Evolutionary conservation across 805 yeast genomes (phyloP), one percentile per base, ranked within the genome.

Genomic region (Ogataea populi-albae): DNA sequence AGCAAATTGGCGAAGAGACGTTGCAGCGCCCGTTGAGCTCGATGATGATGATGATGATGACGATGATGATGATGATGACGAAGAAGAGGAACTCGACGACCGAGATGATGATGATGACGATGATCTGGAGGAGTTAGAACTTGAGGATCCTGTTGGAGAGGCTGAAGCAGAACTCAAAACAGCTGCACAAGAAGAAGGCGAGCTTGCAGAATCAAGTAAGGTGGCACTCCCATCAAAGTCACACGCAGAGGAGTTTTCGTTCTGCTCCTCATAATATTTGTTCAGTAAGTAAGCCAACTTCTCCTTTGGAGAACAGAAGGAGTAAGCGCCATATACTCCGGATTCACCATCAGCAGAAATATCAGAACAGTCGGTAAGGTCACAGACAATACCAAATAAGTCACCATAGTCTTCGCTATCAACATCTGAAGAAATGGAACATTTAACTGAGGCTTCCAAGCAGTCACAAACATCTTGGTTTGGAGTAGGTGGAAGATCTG

Each of bases 401-500:
- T 73, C 77, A 35, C 73, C 76, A 55, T 80, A 86, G 58, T 81
- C 80, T 1, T 66, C 61, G 3, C 46, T 40, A 37, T 64, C 65
- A 29, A 82, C 85, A 45, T 61, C 64, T 49, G 60, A 68, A 17
- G 66, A 50, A 30, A 85, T 73, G 23, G 73, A 79, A 68, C 95
- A 86, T n/a, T 52, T 43, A 27, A 77, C 68, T 4, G 84, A 64
- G 16, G 55, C 41, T 23, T 62, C 52, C 35, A 81, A 46, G 66
- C 95, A 86, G 46, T 72, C 71, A 65, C 95, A 86, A 31, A 75
- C 72, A 30, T 61, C 71, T 47, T 71, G 60, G 48, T 81, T 69
- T 34, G 95, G 95, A 23, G 89, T 78, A 49, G 91, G 93, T 25
- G 95, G 95, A 52, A 86, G 69, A 10, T 59, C 61, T 17, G 81